Base-by-base conservation (phyloP, 768 basidiomycete species). In the Lentinula edodes region DNA sequence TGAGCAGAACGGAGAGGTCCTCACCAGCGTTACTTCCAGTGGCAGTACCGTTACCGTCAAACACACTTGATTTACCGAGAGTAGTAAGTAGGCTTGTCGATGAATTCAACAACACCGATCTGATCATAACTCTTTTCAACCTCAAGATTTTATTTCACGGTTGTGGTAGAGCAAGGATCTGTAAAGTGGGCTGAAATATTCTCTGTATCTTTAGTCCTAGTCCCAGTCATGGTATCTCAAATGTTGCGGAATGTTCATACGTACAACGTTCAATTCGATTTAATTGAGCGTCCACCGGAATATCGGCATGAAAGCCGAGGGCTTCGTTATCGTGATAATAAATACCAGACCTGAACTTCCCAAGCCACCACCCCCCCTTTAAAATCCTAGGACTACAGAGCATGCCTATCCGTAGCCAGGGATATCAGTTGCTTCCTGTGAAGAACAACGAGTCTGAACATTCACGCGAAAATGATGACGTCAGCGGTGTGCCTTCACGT, bases 1-100 rank as follows among this genome's bases (percentile, higher is more conserved):
- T 52, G 65, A 74, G 68, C 74, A 75, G 66, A 71, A 65, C 66
- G 65, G 60, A 60, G 36, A 54, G 35, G 70, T 72, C 36, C 64
- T 74, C 16, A 76, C 74, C 9, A 67, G 67, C 6, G 71, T 69
- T 57, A 68, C 69, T 50, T 61, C 66, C 41, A 60, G 62, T n/a
- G 48, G 58, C 68, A 71, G 41, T 36, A 54, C 53, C n/a, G 36
- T 54, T 23, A 38, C 53, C 18, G 53, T 54, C 34, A 10, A 36
- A 20, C 53, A 54, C 35, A 54, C 53, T 12, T 54, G 38, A 54
- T 12, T 35, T n/a, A 53, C 16, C 34, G 28, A 28, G 28, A 13
- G 38, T 39, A 9, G 38, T 39, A 13, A 39, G 7, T 39, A 13
- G 38, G 38, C 38, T 39, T 39, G 38, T 39, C 38, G 13, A 9